phyloP scores from a whole-genome alignment of 1,139 yeast species.

The Kurtzmaniella quercitrusa region DNA sequence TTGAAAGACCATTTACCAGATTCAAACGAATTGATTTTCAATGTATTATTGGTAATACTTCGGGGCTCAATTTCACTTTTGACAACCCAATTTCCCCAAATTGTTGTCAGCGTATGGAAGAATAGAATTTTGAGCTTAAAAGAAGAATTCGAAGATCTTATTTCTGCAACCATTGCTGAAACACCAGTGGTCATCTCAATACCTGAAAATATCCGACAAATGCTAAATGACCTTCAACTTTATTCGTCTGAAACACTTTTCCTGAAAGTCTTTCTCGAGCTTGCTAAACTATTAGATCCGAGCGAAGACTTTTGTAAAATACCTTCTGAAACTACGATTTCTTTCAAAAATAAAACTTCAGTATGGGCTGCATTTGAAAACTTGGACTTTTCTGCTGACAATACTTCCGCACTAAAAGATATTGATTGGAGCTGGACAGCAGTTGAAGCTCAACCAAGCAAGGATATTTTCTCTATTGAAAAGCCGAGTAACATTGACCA shows the following conservation, averaged over 20 bases:
- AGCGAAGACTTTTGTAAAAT: too few species aligned
- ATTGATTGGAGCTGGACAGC: not conserved
- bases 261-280: conserved; percentile 9
- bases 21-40: not conserved
- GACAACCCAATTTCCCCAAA: not conserved
- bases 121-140: not conserved
- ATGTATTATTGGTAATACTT: not conserved
- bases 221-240: not conserved
- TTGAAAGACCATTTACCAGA: not conserved
- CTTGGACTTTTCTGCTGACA: not conserved
- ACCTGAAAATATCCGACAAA: not conserved
- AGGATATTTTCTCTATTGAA: not conserved
- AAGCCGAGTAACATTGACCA: too few species aligned
- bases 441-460: not conserved
- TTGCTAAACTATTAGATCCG: conserved; percentile 1
- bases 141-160: not conserved
- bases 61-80: not conserved
- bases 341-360: not conserved
- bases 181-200: not conserved
- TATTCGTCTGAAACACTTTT: not conserved
- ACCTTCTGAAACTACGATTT: too few species aligned
- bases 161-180: not conserved
- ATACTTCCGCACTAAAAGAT: not conserved
- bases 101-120: not conserved
- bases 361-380: not conserved